phyloP scores from a whole-genome alignment of 2,329 filamentous ascomycete species.

The Aaosphaeria arxii region DNA sequence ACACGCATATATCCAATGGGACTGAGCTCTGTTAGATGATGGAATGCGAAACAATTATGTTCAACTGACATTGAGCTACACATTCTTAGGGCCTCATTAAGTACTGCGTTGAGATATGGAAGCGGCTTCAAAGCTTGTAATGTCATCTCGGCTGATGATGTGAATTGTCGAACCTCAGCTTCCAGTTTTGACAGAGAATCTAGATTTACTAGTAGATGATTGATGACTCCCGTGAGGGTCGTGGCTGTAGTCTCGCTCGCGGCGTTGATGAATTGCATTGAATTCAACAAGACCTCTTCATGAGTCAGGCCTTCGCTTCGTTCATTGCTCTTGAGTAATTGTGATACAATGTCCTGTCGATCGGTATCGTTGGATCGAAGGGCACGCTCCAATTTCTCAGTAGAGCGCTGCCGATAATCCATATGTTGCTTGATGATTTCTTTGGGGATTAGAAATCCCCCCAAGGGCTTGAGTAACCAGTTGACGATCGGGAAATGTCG shows the following conservation, averaged over 20 bases:
- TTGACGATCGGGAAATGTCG: conserved; percentile 5
- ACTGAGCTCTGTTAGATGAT: conserved; percentile 1
- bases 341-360: conserved; percentile 6
- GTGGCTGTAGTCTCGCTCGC: conserved; percentile 41
- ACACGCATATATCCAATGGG: conserved; percentile 2
- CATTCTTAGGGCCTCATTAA: conserved; percentile 11
- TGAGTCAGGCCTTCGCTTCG: conserved; percentile 6
- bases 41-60: neutral
- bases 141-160: neutral
- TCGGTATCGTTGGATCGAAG: conserved; percentile 1
- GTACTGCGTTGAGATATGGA: conserved; percentile 11
- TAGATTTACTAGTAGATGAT: neutral
- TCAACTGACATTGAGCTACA: conserved; percentile 9
- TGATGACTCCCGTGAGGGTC: conserved; percentile 12
- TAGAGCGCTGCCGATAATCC: conserved; percentile 3
- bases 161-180: conserved; percentile 6
- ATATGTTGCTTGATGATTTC: conserved; percentile 6
- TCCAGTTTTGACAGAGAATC: neutral
- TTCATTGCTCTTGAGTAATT: conserved; percentile 4
- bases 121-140: conserved; percentile 2
- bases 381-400: conserved; percentile 5
- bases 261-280: conserved; percentile 29
- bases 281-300: conserved; percentile 4
- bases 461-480: conserved; percentile 4
- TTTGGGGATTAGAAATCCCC: conserved; percentile 4